Percentiles rank a stretch among this genome's conserved stretches.
These are phyloP conservation scores for Cephalotrichum gorgonifer DNA, from an alignment of 2,329 filamentous ascomycete species.

Conservation along the genomic window DNA sequence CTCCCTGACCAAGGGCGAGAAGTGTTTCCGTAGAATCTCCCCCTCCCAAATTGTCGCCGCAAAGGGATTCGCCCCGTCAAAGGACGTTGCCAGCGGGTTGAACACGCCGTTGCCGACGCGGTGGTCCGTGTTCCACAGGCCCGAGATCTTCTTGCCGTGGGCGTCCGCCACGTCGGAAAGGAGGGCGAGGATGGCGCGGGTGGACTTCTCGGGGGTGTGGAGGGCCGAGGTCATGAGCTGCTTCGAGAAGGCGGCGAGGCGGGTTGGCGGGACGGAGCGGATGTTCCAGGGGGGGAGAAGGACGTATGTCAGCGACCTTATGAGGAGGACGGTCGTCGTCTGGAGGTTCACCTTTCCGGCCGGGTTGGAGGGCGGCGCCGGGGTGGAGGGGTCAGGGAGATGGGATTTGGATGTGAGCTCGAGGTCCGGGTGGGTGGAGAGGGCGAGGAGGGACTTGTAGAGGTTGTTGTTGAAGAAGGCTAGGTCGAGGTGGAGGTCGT, in stretches of 20 bases:
- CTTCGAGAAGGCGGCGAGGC: slow-evolving; percentile 88
- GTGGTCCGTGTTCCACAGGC: slow-evolving; percentile 94
- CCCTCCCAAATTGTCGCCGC: slow-evolving; percentile 89
- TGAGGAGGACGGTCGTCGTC: slow-evolving; percentile 84
- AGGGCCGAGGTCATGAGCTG: slow-evolving; percentile 73
- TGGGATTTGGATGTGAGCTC: slow-evolving; percentile 68
- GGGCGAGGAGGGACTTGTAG: slow-evolving; percentile 71
- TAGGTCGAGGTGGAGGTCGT: slow-evolving; percentile 76
- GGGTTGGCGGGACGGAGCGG: slow-evolving; percentile 65
- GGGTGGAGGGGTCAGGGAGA: slow-evolving; percentile 52
- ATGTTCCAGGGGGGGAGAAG: slow-evolving; percentile 68
- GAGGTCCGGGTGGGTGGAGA: slow-evolving; percentile 75
- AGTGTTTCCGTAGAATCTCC: slow-evolving; percentile 76
- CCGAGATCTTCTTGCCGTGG: slow-evolving; percentile 70
- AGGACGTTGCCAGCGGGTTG: slow-evolving; percentile 58
- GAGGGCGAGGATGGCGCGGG: slow-evolving; percentile 68
- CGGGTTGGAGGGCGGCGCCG: slow-evolving; percentile 24
- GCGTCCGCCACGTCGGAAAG: slow-evolving; percentile 69
- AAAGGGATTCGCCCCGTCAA: slow-evolving; percentile 85
- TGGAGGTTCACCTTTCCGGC: slow-evolving; percentile 76
- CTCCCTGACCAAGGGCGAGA: slow-evolving; percentile 75
- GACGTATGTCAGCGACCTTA: slow-evolving; percentile 74
- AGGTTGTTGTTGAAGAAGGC: slow-evolving; percentile 93
- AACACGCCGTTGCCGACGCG: slow-evolving; percentile 83
- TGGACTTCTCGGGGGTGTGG: slow-evolving; percentile 84